Conservation (phyloP, 2,329 filamentous ascomycete species). For the Colletotrichum shisoi region DNA sequence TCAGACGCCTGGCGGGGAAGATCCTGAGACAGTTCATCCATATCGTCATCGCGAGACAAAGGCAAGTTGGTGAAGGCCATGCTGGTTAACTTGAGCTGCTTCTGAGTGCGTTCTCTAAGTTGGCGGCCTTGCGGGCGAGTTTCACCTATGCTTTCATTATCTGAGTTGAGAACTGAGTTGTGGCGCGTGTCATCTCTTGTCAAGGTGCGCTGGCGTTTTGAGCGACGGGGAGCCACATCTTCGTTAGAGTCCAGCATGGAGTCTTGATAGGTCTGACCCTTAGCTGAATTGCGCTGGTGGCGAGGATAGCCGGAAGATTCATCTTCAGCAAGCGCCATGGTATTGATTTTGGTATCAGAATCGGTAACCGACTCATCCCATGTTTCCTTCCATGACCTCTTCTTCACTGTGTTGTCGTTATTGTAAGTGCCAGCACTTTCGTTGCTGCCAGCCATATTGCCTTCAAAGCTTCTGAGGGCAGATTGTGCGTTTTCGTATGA, state of each 20-base stretch:
- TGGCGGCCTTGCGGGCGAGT: conserved; percentile 19
- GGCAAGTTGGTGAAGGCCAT: conserved; percentile 42
- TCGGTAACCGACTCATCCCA: conserved; percentile 19
- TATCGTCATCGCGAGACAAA: conserved; percentile 30
- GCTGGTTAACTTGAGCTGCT: conserved; percentile 42
- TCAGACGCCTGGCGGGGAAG: conserved; percentile 43
- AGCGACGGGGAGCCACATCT: conserved; percentile 14
- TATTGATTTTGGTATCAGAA: conserved; percentile 3
- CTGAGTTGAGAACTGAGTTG: neutral
- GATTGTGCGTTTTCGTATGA: conserved; percentile 22
- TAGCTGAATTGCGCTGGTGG: conserved; percentile 10
- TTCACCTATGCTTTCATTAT: conserved; percentile 19
- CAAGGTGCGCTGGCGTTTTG: conserved; percentile 26
- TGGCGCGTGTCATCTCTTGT: conserved; percentile 17
- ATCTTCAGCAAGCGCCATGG: conserved; percentile 28
- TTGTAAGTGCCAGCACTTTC: neutral
- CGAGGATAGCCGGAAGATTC: conserved; percentile 10
- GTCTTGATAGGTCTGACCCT: neutral
- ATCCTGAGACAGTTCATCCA: conserved; percentile 48
- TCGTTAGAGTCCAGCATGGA: conserved; percentile 22
- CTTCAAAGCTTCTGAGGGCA: conserved; percentile 21
- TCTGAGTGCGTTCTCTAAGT: conserved; percentile 41
- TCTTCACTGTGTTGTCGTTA: neutral
- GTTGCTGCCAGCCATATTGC: conserved; percentile 1
- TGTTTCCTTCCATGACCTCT: conserved; percentile 23